Evolutionary conservation across 495 filamentous ascomycete species (phyloP), one percentile per base, ranked within the genome.

Genomic region (Podospora pseudocomata): DNA sequence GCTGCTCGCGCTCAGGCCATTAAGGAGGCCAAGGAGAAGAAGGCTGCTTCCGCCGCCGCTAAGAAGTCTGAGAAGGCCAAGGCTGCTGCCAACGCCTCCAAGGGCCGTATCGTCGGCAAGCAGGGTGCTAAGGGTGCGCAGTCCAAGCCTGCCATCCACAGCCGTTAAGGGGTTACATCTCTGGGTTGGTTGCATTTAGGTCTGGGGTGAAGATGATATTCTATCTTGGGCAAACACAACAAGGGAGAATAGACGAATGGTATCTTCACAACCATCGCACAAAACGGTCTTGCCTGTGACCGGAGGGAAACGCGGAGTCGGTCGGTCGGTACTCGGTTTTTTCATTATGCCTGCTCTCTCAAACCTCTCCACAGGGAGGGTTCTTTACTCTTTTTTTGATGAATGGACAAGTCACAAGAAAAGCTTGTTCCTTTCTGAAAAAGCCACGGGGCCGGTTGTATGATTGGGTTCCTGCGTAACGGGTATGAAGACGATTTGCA

Each of bases 21-120:
- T 86, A 92, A 91, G 84, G 92, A 93, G 76, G 89, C 88, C 82
- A 99, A 99, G 90, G 94, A 95, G 81, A 97, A 97, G 92, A 95
- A 94, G 85, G 83, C 88, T 69, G 92, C 87, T 67, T 86, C 88
- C 63, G 88, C 90, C 82, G 90, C 86, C 81, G 89, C 89, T 82
- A 99, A 99, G 92, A 98, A 97, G 92, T 89, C 90, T 57, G 96
- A 98, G 84, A 99, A 99, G 92, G 95, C 95, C 72, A 99, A 98
- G 92, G 86, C 71, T 74, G 95, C 94, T 70, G 88, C 90, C 68
- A 71, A 76, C 58, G 86, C 87, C 62, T 85, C 89, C 77, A 89
- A 90, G 84, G 94, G 93, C 77, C 86, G 89, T 79, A 91, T 97
- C 81, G 86, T 88, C 80, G 91, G 92, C 86, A 99, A 99, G 91